A percentile compares a stretch with the other conserved stretches of the same genome.
Evolutionary conservation across 2,329 filamentous ascomycete genomes (phyloP).

Genomic region (Hypocreales sp.): DNA sequence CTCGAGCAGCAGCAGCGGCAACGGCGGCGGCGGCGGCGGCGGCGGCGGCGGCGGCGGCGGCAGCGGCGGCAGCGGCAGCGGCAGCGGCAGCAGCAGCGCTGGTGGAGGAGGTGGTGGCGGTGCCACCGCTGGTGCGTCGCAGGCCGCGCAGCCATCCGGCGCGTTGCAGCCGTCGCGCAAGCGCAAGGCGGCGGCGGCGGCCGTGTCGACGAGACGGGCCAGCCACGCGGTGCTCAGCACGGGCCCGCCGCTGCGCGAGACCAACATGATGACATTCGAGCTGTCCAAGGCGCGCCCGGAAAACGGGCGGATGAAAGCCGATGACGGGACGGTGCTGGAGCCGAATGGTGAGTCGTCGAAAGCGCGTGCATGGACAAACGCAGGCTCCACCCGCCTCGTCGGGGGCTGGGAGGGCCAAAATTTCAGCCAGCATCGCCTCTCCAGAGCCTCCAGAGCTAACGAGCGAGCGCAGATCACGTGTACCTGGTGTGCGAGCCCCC

Average conservation of each 20-base stretch:
- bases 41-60: slow-evolving; percentile 2
- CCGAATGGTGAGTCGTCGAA: slow-evolving; percentile 58
- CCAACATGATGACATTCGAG: slow-evolving; percentile 83
- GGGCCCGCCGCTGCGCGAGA: slow-evolving; percentile 37
- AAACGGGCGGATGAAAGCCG: slow-evolving; percentile 67
- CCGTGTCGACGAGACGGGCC: slow-evolving; percentile 7
- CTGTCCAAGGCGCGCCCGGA: slow-evolving; percentile 52
- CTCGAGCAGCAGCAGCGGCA: slow-evolving; percentile 2
- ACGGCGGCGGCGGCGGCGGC: not conserved
- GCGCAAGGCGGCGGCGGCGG: slow-evolving; percentile 55
- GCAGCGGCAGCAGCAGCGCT: not conserved
- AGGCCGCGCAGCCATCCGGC: slow-evolving; percentile 33
- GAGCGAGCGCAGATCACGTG: slow-evolving; percentile 64
- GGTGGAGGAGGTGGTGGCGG: slow-evolving; percentile 3
- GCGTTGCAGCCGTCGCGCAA: slow-evolving; percentile 51
- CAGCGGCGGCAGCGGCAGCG: not conserved
- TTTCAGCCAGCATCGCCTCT: not conserved
- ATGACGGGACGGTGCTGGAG: slow-evolving; percentile 73
- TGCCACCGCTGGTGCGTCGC: slow-evolving; percentile 11
- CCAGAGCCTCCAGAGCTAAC: no score
- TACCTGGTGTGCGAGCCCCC: slow-evolving; percentile 96
- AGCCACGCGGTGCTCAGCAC: slow-evolving; percentile 19
- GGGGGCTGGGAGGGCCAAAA: no score
- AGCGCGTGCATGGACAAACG: not conserved
- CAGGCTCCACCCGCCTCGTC: no score